A percentile compares a stretch with the other conserved stretches of the same genome.
Evolutionary conservation across 192 early-diverging fungal genomes (phyloP).

Genomic region (Coemansia sp.): DNA sequence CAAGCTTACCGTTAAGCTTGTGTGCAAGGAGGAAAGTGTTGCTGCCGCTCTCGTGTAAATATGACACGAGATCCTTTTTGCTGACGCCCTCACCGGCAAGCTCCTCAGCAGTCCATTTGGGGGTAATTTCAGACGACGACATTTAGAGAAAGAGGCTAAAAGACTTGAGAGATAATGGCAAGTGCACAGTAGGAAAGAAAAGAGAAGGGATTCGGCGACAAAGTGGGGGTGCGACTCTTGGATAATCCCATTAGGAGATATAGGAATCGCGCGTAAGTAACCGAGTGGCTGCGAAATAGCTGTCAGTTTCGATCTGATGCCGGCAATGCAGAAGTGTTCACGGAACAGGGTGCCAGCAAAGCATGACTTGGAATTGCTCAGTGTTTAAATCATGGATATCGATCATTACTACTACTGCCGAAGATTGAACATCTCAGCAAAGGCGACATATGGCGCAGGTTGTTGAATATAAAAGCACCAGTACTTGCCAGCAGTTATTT

Average conservation of each 20-base stretch:
- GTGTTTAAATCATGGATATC: background rate
- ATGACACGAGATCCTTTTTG: conserved; percentile 72
- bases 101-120: conserved; percentile 66
- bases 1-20: conserved; percentile 73
- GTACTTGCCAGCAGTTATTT: background rate
- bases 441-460: background rate
- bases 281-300: no score
- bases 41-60: conserved; percentile 64
- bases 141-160: conserved; percentile 1
- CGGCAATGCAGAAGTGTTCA: no score
- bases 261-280: no score
- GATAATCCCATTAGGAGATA: no score
- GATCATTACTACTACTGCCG: background rate
- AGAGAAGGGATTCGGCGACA: background rate
- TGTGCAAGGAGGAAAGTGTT: conserved; percentile 65
- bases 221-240: background rate
- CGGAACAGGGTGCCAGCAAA: no score
- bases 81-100: conserved; percentile 64
- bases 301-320: no score
- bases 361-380: background rate
- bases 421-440: background rate
- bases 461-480: background rate
- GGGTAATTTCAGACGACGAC: conserved; percentile 21
- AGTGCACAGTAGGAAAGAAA: background rate
- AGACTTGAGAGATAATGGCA: background rate